A percentile compares a stretch with the other conserved stretches of the same genome.
These are phyloP conservation scores for Leucaena leucocephala DNA, from an alignment of 306 rosid genomes.

Conservation along the genomic window DNA sequence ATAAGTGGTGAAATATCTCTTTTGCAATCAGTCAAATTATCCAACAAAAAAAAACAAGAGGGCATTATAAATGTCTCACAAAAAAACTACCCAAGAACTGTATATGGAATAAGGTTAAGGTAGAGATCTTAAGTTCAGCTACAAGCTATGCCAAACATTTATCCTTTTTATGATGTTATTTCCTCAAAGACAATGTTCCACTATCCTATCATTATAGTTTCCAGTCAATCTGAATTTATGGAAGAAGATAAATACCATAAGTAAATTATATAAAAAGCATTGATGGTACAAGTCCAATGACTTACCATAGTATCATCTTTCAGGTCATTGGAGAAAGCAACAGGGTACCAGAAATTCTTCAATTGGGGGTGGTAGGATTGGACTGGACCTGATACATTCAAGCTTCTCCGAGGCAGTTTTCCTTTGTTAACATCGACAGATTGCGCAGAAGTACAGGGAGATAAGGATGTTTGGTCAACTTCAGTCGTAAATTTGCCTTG, in stretches of 20 bases:
- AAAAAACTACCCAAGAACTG: neutral
- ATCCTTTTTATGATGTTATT: constrained; percentile 3
- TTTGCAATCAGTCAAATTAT: neutral
- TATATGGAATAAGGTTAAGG: constrained; percentile 2
- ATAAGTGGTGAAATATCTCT: neutral
- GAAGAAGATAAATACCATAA: neutral
- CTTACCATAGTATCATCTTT: constrained; percentile 91
- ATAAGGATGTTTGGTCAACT: constrained; percentile 54
- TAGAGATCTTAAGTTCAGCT: constrained; percentile 1
- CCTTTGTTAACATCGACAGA: constrained; percentile 40
- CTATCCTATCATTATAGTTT: neutral
- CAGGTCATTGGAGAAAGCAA: constrained; percentile 78
- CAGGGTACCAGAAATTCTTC: constrained; percentile 99
- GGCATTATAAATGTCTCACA: neutral
- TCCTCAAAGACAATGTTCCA: constrained; percentile 18
- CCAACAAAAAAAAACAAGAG: constrained; percentile 2
- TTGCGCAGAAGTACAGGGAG: constrained; percentile 61
- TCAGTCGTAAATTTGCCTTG: constrained; percentile 56
- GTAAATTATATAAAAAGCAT: constrained; percentile 7
- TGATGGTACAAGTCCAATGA: neutral
- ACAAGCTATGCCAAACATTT: neutral
- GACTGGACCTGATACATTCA: constrained; percentile 91
- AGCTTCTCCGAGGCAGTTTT: constrained; percentile 54
- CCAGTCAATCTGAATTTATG: neutral
- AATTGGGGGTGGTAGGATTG: constrained; percentile 79